Evolutionary conservation across 176 grass and related monocot genomes (phyloP), one percentile per base, ranked within the genome.

Genomic region (Guadua angustifolia): DNA sequence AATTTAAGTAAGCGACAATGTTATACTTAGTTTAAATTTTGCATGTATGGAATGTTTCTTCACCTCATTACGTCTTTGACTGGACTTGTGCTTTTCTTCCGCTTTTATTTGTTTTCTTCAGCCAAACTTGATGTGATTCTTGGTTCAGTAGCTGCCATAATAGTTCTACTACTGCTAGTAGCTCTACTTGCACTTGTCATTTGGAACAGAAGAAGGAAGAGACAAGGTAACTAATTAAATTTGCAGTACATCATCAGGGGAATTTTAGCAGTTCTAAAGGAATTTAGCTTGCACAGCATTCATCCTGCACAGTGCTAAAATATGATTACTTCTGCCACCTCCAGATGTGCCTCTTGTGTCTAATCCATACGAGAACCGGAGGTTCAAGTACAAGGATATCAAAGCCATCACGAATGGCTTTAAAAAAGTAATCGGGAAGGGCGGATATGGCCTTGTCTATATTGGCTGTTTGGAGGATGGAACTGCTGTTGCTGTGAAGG

Each of bases 381-480:
- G 47, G 36, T 82, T 88, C 66, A 69, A 22, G 36, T 70, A 90
- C 59, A 71, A 79, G 38, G 88, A 90, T 18, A 70, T 90, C 8
- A 81, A 90, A 39, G 6, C 29, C 67, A 86, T 90, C 60, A 87
- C 88, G 32, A 47, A 66, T 79, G 59, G 73, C 19, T 90, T 90
- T 18, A 51, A 67, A 60, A 19, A 25, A 15, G 29, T 33, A 79
- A 78, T 87, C 33, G 88, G 88, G 4, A 38, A 36, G 29, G 88
- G 79, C 40, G 88, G 84, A 15, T 86, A 79, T 61, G 83, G 88
- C 42, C 35, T 7, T 73, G 79, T 90, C 11, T 91, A 76, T 55
- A 2, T 38, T 43, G 89, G 89, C 6, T 36, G 36, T 62, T 44
- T 91, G 40, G 75, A 88, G 74, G 40, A 84, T 74, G 75, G 81